Conservation (phyloP, 1,139 yeast genomes). For the Wickerhamomyces sp. region DNA sequence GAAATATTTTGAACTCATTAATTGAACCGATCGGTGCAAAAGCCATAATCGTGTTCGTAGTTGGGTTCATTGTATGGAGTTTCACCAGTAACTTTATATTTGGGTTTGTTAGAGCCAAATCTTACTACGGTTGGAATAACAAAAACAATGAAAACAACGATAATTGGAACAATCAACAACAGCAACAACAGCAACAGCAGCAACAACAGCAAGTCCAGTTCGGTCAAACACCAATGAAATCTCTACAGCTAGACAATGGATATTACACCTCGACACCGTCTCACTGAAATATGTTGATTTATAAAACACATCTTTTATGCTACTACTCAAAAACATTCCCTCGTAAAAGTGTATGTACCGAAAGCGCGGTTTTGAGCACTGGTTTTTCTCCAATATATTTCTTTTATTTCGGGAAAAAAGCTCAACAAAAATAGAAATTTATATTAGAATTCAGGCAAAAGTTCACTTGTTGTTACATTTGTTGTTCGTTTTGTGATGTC, state of each 20-base stretch:
- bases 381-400: no score
- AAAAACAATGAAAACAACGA: constrained; percentile 1
- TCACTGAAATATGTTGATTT: not conserved
- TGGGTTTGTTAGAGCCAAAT: constrained; percentile 34
- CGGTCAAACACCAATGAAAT: constrained; percentile 1
- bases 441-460: no score
- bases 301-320: not conserved
- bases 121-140: constrained; percentile 29
- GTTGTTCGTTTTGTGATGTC: not conserved
- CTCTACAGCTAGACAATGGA: not conserved
- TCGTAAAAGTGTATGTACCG: not conserved
- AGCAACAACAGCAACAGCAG: not conserved
- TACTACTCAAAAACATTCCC: no score
- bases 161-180: constrained; percentile 17
- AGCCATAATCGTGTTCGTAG: constrained; percentile 38
- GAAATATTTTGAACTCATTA: constrained; percentile 56
- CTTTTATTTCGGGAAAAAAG: no score
- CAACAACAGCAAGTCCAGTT: not conserved
- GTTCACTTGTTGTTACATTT: not conserved
- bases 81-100: constrained; percentile 33
- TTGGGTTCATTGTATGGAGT: constrained; percentile 23
- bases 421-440: no score
- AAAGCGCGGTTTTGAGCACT: no score
- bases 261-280: constrained; percentile 1
- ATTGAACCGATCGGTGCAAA: constrained; percentile 61